A percentile compares a stretch with the other conserved stretches of the same genome.
Evolutionary conservation across 208 protist genomes (phyloP).

Genomic region (Naegleria lovaniensis): DNA sequence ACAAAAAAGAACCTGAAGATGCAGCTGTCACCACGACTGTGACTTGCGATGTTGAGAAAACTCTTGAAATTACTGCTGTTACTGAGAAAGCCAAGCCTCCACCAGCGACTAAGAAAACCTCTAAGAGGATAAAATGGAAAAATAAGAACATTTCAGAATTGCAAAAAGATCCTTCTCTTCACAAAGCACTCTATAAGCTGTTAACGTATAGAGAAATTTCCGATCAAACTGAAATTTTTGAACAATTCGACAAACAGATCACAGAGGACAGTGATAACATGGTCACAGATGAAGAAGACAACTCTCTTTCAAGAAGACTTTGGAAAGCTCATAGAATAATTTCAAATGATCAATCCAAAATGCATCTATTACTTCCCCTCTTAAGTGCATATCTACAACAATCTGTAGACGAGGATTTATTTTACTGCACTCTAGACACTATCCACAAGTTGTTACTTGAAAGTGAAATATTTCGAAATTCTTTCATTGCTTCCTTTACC

Average conservation of each 20-base stretch:
- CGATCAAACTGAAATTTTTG: neutral
- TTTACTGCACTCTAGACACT: neutral
- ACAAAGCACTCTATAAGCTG: neutral
- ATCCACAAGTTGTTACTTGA: neutral
- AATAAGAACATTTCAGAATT: neutral
- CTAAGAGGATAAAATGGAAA: neutral
- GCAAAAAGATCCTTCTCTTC: neutral
- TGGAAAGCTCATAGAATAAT: neutral
- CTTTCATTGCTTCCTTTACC: neutral
- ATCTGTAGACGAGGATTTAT: neutral
- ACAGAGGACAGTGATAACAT: neutral
- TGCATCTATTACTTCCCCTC: neutral
- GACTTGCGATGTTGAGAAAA: neutral
- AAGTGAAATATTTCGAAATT: constrained; percentile 2
- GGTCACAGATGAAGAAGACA: neutral
- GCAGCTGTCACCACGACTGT: neutral
- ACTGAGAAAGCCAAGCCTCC: neutral
- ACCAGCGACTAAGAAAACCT: neutral
- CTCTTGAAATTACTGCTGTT: neutral
- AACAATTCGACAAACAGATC: too few relatives aligned
- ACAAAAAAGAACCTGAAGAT: neutral
- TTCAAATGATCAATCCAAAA: constrained; percentile 8
- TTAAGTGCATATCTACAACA: neutral
- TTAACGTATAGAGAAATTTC: neutral
- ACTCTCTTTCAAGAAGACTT: neutral